Evolutionary conservation across 345 rosid genomes (phyloP).

Genomic region (Garcia nutans): DNA sequence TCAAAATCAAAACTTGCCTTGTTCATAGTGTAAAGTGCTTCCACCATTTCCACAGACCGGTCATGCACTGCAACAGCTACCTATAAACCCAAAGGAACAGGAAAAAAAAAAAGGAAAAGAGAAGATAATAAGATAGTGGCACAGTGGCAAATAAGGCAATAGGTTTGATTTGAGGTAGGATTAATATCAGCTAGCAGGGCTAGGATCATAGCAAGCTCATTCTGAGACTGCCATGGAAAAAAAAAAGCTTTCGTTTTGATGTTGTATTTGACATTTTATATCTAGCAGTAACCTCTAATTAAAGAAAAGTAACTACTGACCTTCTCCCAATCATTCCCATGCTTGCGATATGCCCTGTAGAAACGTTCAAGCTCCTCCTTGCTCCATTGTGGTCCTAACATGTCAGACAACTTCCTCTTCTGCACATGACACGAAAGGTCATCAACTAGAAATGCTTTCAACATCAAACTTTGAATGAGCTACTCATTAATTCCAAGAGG

Average conservation of each 20-base stretch:
- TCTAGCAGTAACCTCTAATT: background rate
- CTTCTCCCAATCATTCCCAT: constrained; percentile 93
- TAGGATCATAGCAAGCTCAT: background rate
- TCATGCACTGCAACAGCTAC: constrained; percentile 64
- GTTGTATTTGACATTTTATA: background rate
- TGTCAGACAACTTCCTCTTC: constrained; percentile 82
- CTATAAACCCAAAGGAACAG: constrained; percentile 41
- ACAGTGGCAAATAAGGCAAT: background rate
- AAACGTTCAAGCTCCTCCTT: constrained; percentile 79
- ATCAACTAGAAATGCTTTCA: background rate
- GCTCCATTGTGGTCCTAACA: constrained; percentile 92
- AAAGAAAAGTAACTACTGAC: constrained; percentile 36
- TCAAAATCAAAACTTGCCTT: constrained; percentile 39
- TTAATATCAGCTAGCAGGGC: background rate
- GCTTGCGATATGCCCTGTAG: constrained; percentile 76
- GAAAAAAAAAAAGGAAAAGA: background rate
- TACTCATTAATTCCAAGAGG: background rate
- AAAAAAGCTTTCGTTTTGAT: background rate
- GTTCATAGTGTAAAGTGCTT: constrained; percentile 85
- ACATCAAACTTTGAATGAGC: background rate
- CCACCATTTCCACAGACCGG: constrained; percentile 84
- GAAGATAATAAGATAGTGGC: background rate
- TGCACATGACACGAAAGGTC: constrained; percentile 15
- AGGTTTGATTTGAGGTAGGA: background rate
- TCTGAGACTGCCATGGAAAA: background rate